phyloP scores from a whole-genome alignment of 2,329 filamentous ascomycete species.

The Arthrocladium fulminans region DNA sequence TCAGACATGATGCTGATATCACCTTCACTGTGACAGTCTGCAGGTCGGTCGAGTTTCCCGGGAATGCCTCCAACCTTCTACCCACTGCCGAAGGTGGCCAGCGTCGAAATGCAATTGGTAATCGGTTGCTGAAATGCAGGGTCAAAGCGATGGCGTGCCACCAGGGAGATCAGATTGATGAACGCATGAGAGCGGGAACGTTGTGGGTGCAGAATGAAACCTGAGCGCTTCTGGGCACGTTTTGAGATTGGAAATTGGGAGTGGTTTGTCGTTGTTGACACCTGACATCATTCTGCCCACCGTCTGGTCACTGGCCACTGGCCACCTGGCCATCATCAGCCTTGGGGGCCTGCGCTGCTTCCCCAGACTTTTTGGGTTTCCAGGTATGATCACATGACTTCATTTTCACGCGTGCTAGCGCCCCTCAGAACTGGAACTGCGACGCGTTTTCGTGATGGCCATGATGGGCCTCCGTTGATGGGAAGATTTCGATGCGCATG shows the following conservation, averaged over 20 bases:
- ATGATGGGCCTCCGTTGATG: not conserved
- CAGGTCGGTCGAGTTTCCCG: no score
- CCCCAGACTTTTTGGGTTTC: no score
- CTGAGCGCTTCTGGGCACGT: not conserved
- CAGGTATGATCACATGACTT: not conserved
- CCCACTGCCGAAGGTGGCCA: no score
- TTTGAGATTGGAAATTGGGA: no score
- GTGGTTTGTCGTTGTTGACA: not conserved
- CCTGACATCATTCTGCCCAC: constrained; percentile 2
- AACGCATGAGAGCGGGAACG: not conserved
- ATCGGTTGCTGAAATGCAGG: no score
- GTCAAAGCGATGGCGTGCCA: no score
- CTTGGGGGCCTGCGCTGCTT: no score
- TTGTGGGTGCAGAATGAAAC: not conserved
- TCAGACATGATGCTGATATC: constrained; percentile 23
- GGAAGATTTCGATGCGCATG: not conserved
- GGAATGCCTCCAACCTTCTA: no score
- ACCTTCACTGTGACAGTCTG: not conserved
- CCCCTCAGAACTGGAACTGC: not conserved
- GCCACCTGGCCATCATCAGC: not conserved
- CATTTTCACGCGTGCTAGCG: not conserved
- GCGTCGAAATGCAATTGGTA: no score
- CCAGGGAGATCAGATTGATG: no score
- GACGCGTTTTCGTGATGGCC: not conserved
- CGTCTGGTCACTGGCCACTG: not conserved